phyloP scores from a whole-genome alignment of 202 grass and related monocot species.

The Setaria italica region DNA sequence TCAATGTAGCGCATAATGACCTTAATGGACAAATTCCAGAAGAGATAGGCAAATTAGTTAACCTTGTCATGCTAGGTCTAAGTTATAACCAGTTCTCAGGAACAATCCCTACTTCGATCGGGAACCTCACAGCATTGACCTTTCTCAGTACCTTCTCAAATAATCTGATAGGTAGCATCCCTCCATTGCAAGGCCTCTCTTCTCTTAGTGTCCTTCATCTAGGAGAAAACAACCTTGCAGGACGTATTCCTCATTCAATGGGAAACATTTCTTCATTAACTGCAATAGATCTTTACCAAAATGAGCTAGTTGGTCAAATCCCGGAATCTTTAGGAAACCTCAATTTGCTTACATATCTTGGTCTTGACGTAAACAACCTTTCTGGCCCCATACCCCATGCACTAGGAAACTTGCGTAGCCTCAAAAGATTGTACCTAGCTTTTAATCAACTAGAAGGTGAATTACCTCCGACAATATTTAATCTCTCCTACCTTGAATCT shows the following conservation, averaged over 20 bases:
- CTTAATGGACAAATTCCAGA: conserved; percentile 45
- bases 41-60: conserved; percentile 41
- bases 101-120: conserved; percentile 41
- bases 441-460: conserved; percentile 5
- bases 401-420: conserved; percentile 28
- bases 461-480: conserved; percentile 19
- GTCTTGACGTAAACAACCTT: conserved; percentile 13
- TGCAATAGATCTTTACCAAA: conserved; percentile 18
- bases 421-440: background rate
- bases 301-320: conserved; percentile 37
- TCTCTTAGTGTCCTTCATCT: conserved; percentile 28
- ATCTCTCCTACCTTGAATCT: conserved; percentile 9
- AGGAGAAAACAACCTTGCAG: conserved; percentile 12
- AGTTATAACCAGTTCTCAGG: conserved; percentile 45
- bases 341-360: background rate
- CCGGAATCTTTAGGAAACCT: conserved; percentile 46
- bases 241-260: conserved; percentile 46
- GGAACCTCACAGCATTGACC: conserved; percentile 43
- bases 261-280: conserved; percentile 48
- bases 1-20: conserved; percentile 40
- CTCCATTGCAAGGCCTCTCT: conserved; percentile 14
- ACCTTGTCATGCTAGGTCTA: conserved; percentile 14
- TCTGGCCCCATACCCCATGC: background rate
- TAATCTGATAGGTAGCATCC: conserved; percentile 38
- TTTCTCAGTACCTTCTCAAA: background rate